These are phyloP conservation scores for Uronychia binucleata DNA, from an alignment of 73 alveolate genomes.

Conservation along the genomic window DNA sequence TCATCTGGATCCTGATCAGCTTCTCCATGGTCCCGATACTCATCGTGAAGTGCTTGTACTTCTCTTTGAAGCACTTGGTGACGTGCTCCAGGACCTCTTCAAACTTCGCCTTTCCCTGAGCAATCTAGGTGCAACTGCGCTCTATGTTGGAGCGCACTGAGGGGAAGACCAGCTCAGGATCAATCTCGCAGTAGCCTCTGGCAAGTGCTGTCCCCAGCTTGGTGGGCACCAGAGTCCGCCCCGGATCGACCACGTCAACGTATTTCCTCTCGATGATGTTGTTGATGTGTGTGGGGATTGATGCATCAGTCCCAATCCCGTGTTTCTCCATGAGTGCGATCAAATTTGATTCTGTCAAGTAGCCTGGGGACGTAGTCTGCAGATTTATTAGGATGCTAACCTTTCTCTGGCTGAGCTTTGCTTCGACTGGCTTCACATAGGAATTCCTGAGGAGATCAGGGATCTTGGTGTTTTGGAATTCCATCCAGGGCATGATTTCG, in stretches of 20 bases:
- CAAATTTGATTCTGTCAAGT: constrained; percentile 97
- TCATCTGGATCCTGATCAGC: neutral
- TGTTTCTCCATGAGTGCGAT: constrained; percentile 97
- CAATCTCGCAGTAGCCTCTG: constrained; percentile 97
- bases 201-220: constrained; percentile 97
- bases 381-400: constrained; percentile 25
- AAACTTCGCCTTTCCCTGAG: constrained; percentile 94
- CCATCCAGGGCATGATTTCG: constrained; percentile 77
- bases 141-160: constrained; percentile 97
- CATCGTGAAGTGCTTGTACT: constrained; percentile 81
- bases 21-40: constrained; percentile 50
- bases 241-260: constrained; percentile 90
- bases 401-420: constrained; percentile 39
- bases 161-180: constrained; percentile 98
- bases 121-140: constrained; percentile 84
- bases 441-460: constrained; percentile 64
- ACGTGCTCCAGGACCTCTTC: constrained; percentile 90
- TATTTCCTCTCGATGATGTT: constrained; percentile 98
- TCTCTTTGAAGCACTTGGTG: constrained; percentile 88
- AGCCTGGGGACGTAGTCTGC: constrained; percentile 98
- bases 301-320: constrained; percentile 99
- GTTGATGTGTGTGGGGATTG: constrained; percentile 99
- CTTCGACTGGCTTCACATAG: neutral
- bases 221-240: constrained; percentile 96
- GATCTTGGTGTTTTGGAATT: constrained; percentile 63